Evolutionary conservation across 169 alveolate genomes (phyloP).

Genomic region (Eimeria acervulina): DNA sequence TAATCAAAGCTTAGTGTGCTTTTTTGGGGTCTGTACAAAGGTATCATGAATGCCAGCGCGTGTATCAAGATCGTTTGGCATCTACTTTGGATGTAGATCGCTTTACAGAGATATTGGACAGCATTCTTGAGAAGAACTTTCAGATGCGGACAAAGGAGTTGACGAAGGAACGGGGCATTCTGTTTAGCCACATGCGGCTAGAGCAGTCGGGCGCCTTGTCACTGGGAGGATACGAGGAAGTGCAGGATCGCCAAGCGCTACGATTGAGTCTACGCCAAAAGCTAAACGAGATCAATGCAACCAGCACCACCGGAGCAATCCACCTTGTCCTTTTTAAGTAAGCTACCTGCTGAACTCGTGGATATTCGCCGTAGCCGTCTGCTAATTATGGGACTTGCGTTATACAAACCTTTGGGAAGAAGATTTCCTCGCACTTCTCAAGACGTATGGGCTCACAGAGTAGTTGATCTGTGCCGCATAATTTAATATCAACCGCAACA

Average conservation of each 20-base stretch:
- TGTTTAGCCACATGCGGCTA: conserved; percentile 83
- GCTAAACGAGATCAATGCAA: conserved; percentile 92
- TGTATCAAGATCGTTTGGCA: conserved; percentile 94
- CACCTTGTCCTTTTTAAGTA: conserved; percentile 95
- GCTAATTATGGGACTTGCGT: background rate
- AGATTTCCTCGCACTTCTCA: background rate
- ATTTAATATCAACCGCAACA: background rate
- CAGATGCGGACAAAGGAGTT: conserved; percentile 86
- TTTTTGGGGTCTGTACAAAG: conserved; percentile 83
- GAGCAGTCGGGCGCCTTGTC: conserved; percentile 66
- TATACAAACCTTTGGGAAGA: background rate
- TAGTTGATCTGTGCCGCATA: background rate
- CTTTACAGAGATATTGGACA: conserved; percentile 89
- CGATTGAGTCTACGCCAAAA: conserved; percentile 89
- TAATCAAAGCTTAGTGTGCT: background rate
- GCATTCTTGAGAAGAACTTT: conserved; percentile 87
- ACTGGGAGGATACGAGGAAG: conserved; percentile 89
- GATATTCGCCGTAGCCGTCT: background rate
- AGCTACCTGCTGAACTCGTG: conserved; percentile 86
- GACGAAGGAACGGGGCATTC: conserved; percentile 86
- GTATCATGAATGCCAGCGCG: conserved; percentile 96
- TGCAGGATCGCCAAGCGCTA: conserved; percentile 89
- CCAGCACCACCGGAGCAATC: conserved; percentile 91
- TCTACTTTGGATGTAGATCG: conserved; percentile 91
- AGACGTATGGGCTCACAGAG: background rate